A percentile compares a stretch with the other conserved stretches of the same genome.
These are phyloP conservation scores for Colletotrichum aenigma DNA, from an alignment of 2,329 filamentous ascomycete species.

Conservation along the genomic window DNA sequence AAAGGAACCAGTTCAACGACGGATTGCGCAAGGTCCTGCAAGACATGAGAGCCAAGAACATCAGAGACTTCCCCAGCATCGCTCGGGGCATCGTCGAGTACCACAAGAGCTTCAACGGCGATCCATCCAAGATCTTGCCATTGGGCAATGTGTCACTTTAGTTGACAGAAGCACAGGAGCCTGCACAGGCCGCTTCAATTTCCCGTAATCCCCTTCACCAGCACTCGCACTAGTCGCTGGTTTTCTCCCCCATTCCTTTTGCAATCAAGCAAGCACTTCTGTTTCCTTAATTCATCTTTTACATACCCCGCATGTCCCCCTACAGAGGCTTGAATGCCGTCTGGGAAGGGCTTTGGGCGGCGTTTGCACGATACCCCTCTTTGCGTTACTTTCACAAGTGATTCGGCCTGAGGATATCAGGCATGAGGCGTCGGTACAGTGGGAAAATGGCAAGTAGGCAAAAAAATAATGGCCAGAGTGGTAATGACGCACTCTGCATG, in stretches of 20 bases:
- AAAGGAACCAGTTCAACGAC: conserved; percentile 64
- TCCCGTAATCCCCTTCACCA: background rate
- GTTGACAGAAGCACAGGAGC: conserved; percentile 12
- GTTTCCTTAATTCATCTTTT: conserved; percentile 13
- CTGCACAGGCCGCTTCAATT: background rate
- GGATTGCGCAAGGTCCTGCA: conserved; percentile 67
- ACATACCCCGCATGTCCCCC: background rate
- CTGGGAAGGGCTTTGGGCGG: background rate
- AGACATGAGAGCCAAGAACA: conserved; percentile 61
- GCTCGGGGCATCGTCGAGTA: conserved; percentile 71
- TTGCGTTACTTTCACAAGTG: conserved; percentile 20
- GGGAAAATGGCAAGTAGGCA: conserved; percentile 18
- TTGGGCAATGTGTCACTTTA: conserved; percentile 53
- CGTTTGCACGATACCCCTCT: conserved; percentile 18
- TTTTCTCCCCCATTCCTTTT: background rate
- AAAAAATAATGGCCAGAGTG: conserved; percentile 2
- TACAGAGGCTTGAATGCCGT: background rate
- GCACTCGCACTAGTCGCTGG: background rate
- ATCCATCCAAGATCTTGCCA: conserved; percentile 66
- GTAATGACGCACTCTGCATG: background rate
- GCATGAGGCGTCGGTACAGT: conserved; percentile 12
- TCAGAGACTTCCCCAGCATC: conserved; percentile 70
- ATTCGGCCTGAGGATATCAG: conserved; percentile 6
- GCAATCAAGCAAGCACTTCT: background rate
- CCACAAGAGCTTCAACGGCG: conserved; percentile 67